Percentiles rank a stretch among this genome's conserved stretches.
Conservation (phyloP, 345 rosid genomes). For the Raphanus sativus region DNA sequence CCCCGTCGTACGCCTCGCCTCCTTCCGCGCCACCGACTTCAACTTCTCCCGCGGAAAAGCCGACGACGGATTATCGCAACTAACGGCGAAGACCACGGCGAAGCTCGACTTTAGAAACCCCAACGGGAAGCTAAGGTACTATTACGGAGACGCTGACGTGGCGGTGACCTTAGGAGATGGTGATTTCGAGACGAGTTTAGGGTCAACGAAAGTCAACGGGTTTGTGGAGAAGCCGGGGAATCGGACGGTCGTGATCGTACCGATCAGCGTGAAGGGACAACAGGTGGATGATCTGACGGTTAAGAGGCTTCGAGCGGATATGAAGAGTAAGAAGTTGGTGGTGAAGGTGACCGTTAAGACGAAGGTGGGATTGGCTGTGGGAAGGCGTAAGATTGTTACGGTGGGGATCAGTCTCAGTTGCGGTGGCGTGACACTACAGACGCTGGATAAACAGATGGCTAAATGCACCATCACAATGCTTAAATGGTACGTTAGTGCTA, state of each 20-base stretch:
- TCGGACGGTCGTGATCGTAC: conserved; percentile 54
- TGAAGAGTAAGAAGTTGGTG: conserved; percentile 43
- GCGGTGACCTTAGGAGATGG: conserved; percentile 40
- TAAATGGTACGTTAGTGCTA: conserved; percentile 50
- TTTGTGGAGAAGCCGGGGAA: conserved; percentile 50
- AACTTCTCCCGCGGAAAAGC: conserved; percentile 43
- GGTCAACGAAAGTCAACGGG: conserved; percentile 42
- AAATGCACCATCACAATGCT: conserved; percentile 55
- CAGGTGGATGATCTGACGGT: conserved; percentile 47
- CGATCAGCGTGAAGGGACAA: conserved; percentile 44
- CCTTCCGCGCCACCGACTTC: conserved; percentile 47
- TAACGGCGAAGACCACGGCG: conserved; percentile 47
- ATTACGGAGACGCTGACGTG: conserved; percentile 49
- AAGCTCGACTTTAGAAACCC: conserved; percentile 64
- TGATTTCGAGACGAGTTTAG: conserved; percentile 44
- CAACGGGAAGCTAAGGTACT: conserved; percentile 47
- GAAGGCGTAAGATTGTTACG: conserved; percentile 49
- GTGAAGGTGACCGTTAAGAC: conserved; percentile 59
- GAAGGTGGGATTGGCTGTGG: conserved; percentile 49
- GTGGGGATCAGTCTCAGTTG: conserved; percentile 50
- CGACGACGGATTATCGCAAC: conserved; percentile 44
- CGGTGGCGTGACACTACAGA: conserved; percentile 47
- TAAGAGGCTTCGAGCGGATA: conserved; percentile 38
- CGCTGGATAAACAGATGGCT: conserved; percentile 52
- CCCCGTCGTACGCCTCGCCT: conserved; percentile 66